phyloP scores from a whole-genome alignment of 768 basidiomycete species.

The Boletus tomentosulus region DNA sequence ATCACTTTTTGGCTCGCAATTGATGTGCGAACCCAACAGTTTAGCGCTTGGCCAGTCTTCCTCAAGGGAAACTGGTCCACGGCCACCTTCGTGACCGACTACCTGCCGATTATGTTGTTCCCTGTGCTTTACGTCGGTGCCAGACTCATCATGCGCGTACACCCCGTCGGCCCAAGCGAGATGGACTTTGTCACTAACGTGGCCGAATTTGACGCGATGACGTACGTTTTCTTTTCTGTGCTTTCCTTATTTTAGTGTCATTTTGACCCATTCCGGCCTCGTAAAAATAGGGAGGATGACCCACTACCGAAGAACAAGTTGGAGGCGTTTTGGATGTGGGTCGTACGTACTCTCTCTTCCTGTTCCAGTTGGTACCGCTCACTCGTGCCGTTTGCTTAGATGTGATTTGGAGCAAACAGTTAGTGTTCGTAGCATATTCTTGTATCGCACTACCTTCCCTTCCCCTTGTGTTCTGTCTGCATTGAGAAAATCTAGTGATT shows the following conservation, averaged over 20 bases:
- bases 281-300: conserved; percentile 22
- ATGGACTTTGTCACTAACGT: conserved; percentile 28
- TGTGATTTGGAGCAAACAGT: background rate
- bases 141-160: conserved; percentile 15
- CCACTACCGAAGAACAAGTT: conserved; percentile 23
- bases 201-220: conserved; percentile 28
- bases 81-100: conserved; percentile 41
- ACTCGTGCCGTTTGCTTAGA: background rate
- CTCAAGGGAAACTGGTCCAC: conserved; percentile 35
- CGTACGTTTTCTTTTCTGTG: conserved; percentile 7
- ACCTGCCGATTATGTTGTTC: conserved; percentile 41
- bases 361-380: too few relatives aligned
- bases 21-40: conserved; percentile 18
- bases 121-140: conserved; percentile 41
- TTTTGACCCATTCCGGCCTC: background rate
- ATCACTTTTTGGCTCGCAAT: background rate
- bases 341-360: conserved; percentile 15
- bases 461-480: too few relatives aligned
- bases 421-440: background rate
- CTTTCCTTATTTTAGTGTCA: background rate
- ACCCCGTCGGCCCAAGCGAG: conserved; percentile 2
- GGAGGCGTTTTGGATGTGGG: conserved; percentile 28
- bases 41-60: conserved; percentile 41
- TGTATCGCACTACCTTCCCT: background rate
- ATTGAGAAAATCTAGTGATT: too few relatives aligned